Base-by-base conservation (phyloP, 2,329 filamentous ascomycete species). In the Stagonosporopsis tanaceti region DNA sequence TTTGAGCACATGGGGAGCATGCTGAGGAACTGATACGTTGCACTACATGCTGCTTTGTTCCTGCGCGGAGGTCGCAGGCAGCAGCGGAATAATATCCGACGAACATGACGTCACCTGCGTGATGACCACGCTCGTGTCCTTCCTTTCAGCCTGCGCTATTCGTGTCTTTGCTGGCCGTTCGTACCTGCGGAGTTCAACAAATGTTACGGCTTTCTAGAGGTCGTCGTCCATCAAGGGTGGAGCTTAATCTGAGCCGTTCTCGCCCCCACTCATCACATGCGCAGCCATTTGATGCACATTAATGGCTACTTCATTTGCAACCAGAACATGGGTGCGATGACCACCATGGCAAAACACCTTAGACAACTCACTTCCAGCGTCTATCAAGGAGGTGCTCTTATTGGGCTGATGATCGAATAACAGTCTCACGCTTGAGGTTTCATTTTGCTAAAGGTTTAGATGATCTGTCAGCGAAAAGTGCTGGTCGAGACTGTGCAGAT, bases 81-180 rank as follows among this genome's bases (percentile, higher is more conserved):
- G 40, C 40, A 52, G 41, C 53, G 48, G 39, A 27, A 27, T 20
- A 20, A 24, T 32, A 40, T 32, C 46, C 40, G 34, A 27, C 25
- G 15, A 50, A 8, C 9, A 24, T 56, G 46, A 56, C 53, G 47
- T 56, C 53, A 55, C 27, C 27, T 9, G 24, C 30, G n/a, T 22
- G 27, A 25, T 37, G 15, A 17, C 15, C 17, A 17, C n/a, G 17
- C 34, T 7, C 15, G n/a, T 37, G 2, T 9, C 32, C 32, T 15
- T 34, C 14, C 14, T 34, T 34, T 34, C 12, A 15, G 4, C n/a
- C 14, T 34, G 7, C 11, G 28, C 28, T 11, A 12, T 12, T 2
- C 28, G 8, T 11, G 12, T 34, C 5, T n/a, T 4, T 34, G 15
- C 4, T 34, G 32, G 14, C 15, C n/a, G 2, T 8, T 6, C 32